Evolutionary conservation across 805 yeast species (phyloP).

Genomic region (Maudiozyma saulgeensis): DNA sequence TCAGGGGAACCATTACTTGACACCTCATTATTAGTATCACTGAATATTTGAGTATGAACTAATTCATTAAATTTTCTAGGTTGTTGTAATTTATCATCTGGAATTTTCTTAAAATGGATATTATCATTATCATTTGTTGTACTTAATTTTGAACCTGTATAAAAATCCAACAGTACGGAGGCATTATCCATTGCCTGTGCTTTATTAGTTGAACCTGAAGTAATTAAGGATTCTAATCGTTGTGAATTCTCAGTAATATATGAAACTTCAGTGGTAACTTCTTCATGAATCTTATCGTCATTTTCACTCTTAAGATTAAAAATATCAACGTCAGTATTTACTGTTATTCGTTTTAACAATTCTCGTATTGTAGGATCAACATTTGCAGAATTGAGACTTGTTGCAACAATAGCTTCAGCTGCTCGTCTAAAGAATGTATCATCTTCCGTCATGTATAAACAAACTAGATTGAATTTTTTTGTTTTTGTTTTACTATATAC

Average conservation of each 20-base stretch:
- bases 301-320: neutral
- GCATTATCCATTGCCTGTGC: neutral
- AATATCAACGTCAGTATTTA: neutral
- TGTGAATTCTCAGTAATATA: neutral
- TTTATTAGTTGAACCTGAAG: neutral
- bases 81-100: neutral
- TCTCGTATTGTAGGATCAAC: conserved; percentile 20
- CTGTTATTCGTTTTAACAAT: conserved; percentile 11
- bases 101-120: neutral
- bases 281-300: neutral
- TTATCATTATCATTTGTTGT: neutral
- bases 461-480: too few relatives aligned
- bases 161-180: neutral
- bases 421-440: conserved; percentile 17
- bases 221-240: neutral
- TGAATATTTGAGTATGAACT: too few relatives aligned
- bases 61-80: neutral
- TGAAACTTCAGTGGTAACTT: neutral
- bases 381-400: conserved; percentile 8
- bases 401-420: conserved; percentile 19
- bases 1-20: neutral
- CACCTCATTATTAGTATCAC: neutral
- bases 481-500: too few relatives aligned
- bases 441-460: conserved; percentile 12
- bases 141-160: neutral